Conservation (phyloP, 169 alveolate genomes). For the Eimeria praecox region DNA sequence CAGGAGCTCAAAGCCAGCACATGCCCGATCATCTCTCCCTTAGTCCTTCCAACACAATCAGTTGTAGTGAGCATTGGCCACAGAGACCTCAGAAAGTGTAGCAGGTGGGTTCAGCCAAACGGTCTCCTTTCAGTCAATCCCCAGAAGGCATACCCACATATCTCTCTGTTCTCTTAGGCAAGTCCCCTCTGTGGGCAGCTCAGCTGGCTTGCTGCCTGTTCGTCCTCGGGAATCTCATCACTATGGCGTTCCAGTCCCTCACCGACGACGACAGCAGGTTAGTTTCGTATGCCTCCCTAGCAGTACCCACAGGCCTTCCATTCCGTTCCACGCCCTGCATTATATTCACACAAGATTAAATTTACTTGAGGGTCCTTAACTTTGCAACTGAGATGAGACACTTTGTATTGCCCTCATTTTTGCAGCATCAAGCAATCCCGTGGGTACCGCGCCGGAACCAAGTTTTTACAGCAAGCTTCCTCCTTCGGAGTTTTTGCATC, state of each 20-base stretch:
- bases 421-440: conserved; percentile 93
- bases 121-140: not conserved
- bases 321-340: too few relatives aligned
- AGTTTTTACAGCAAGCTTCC: conserved; percentile 92
- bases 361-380: not conserved
- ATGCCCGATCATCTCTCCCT: not conserved
- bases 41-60: not conserved
- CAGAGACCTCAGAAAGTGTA: not conserved
- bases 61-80: not conserved
- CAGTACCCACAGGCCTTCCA: not conserved
- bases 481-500: conserved; percentile 92
- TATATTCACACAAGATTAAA: not conserved
- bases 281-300: not conserved
- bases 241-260: conserved; percentile 91
- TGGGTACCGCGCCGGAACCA: conserved; percentile 94
- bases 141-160: not conserved
- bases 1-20: not conserved
- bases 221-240: conserved; percentile 90
- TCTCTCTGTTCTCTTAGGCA: not conserved
- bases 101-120: not conserved
- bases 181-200: conserved; percentile 88
- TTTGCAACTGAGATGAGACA: not conserved
- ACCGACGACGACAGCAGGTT: conserved; percentile 93
- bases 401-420: too few relatives aligned
- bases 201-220: conserved; percentile 90